Evolutionary conservation across 805 yeast species (phyloP).

Genomic region (Tetrapisispora namnaoensis): DNA sequence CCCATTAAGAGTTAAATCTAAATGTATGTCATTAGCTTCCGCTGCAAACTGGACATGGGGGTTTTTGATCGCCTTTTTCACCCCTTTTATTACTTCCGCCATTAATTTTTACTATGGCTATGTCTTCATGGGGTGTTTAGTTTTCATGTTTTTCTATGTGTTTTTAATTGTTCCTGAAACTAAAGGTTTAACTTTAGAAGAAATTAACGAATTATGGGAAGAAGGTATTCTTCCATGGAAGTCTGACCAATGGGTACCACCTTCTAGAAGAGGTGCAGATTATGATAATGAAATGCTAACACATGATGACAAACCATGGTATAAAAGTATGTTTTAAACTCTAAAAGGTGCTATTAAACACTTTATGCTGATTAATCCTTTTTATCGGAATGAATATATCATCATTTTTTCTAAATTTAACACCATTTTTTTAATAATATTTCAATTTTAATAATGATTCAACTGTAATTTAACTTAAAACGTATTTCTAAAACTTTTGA

Average conservation of each 20-base stretch:
- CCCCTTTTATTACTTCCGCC: constrained; percentile 56
- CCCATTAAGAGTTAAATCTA: constrained; percentile 59
- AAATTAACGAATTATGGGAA: constrained; percentile 55
- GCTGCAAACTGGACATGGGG: constrained; percentile 62
- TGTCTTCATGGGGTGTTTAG: constrained; percentile 46
- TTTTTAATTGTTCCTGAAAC: constrained; percentile 66
- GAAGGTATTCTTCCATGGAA: constrained; percentile 34
- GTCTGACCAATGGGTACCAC: constrained; percentile 42
- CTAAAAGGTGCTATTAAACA: too few relatives aligned
- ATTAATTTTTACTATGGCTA: constrained; percentile 66
- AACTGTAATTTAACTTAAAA: too few relatives aligned
- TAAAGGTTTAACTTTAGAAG: constrained; percentile 69
- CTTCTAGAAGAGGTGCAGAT: constrained; percentile 27
- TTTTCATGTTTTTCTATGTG: constrained; percentile 49
- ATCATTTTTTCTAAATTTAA: too few relatives aligned
- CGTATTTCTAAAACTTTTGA: too few relatives aligned
- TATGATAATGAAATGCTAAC: constrained; percentile 17
- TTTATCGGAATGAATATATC: not conserved
- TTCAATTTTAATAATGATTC: too few relatives aligned
- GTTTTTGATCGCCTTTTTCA: constrained; percentile 56
- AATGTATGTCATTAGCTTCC: constrained; percentile 48
- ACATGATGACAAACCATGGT: constrained; percentile 20
- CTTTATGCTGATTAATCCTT: too few relatives aligned
- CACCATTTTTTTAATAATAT: too few relatives aligned
- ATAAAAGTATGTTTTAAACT: constrained; percentile 4